Evolutionary conservation across 1,139 yeast species (phyloP).

Genomic region (Blastobotrys elegans): DNA sequence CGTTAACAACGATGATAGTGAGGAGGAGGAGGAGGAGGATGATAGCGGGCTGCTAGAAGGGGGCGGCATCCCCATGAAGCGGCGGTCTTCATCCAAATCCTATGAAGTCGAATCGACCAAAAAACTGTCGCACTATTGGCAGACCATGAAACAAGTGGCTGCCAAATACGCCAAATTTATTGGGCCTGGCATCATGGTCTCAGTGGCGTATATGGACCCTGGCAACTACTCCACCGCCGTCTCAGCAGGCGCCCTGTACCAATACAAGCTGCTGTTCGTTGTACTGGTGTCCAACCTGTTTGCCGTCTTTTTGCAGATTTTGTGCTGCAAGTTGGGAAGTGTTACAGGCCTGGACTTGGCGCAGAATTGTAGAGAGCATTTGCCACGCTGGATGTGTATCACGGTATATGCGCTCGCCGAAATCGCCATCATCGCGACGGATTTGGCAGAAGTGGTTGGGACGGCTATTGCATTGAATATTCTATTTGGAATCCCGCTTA

Average conservation of each 20-base stretch:
- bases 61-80: conserved; percentile 1
- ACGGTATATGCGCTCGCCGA: conserved; percentile 72
- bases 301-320: conserved; percentile 79
- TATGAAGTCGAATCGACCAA: not conserved
- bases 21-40: not conserved
- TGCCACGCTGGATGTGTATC: conserved; percentile 58
- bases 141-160: conserved; percentile 12
- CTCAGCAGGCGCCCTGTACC: conserved; percentile 85
- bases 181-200: conserved; percentile 93
- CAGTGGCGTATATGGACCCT: conserved; percentile 97
- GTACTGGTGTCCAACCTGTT: conserved; percentile 76
- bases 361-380: conserved; percentile 72
- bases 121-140: not conserved
- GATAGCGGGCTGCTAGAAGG: not conserved
- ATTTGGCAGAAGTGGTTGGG: conserved; percentile 90
- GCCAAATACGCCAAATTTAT: conserved; percentile 59
- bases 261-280: conserved; percentile 76
- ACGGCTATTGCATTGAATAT: conserved; percentile 88
- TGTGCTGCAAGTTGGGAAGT: conserved; percentile 81
- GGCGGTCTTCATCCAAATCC: not conserved
- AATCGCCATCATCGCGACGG: conserved; percentile 86
- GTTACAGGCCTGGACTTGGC: conserved; percentile 91
- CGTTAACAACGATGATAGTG: not conserved
- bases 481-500: conserved; percentile 67
- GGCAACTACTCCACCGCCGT: conserved; percentile 96